Evolutionary conservation across 2,329 filamentous ascomycete genomes (phyloP), one percentile per base, ranked within the genome.

Genomic region (Calonectria crousiana): DNA sequence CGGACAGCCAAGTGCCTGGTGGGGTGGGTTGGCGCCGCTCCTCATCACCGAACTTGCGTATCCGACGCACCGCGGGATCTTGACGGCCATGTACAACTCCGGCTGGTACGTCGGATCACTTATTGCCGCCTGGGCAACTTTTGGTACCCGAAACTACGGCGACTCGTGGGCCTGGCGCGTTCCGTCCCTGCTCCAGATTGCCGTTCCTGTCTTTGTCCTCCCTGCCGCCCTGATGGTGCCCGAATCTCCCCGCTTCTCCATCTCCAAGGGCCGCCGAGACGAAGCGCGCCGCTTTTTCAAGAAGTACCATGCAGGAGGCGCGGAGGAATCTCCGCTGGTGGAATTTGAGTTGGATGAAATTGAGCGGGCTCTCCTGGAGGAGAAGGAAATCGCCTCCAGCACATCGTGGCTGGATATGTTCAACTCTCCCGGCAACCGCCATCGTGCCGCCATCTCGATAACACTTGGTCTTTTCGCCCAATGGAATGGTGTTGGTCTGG

Each of bases 151-250:
- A 20, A 68, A 75, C 32, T 68, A 68, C 62, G 62, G 32, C 36
- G 44, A 58, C 23, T 38, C 56, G 72, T 88, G 86, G 87, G 83
- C 85, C 30, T 89, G 88, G 87, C 84, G 87, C 38, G 81, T 88
- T 18, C 88, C 88, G 6, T 89, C 87, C 20, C 80, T 88, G 13
- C 81, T 90, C 5, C 88, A 89, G 75, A 49, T 71, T 6, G 82
- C 80, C 56, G 84, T 86, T 6, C 74, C 74, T n/a, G 11, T 69
- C 4, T 11, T 76, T 20, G 71, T 64, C 1, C 69, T 76, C 6
- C 68, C 72, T 10, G 74, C 65, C 4, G 64, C 64, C 6, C 8
- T 72, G 11, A 16, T 76, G 67, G 56, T 76, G 10, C 74, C 74
- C 4, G 74, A 76, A 6, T 74, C 67, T 1, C 74, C 74, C 0